These are phyloP conservation scores for Ustilago curta DNA, from an alignment of 1,284 basidiomycete genomes.

Conservation along the genomic window DNA sequence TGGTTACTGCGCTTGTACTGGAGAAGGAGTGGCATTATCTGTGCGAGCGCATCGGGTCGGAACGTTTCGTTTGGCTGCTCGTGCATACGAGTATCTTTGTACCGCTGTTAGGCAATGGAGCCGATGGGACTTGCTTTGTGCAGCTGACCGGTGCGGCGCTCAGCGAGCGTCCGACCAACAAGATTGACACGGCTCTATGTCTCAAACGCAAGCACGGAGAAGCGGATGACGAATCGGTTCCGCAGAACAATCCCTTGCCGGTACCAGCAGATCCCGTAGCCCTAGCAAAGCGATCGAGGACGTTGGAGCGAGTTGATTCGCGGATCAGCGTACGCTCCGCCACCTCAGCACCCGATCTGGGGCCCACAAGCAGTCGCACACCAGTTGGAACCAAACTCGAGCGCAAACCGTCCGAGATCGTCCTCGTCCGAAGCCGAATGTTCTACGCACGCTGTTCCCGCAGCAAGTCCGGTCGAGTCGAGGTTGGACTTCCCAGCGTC, in stretches of 20 bases:
- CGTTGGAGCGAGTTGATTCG: conserved; percentile 23
- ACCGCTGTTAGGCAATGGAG: conserved; percentile 72
- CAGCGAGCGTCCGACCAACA: conserved; percentile 67
- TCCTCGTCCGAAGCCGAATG: conserved; percentile 74
- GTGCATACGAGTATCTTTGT: conserved; percentile 79
- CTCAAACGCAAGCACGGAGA: conserved; percentile 25
- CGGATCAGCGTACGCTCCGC: conserved; percentile 17
- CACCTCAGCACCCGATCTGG: conserved; percentile 14
- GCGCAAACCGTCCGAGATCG: conserved; percentile 72
- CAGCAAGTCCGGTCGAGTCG: conserved; percentile 71
- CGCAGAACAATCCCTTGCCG: neutral
- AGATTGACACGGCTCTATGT: neutral
- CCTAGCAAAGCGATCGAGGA: conserved; percentile 13
- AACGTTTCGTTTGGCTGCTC: conserved; percentile 80
- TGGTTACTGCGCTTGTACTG: conserved; percentile 76
- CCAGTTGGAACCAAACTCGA: neutral
- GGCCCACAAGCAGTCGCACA: neutral
- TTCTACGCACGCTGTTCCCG: conserved; percentile 78
- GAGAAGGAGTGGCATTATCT: conserved; percentile 78
- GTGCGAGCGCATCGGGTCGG: conserved; percentile 77
- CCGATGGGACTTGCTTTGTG: conserved; percentile 78
- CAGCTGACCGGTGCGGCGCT: conserved; percentile 81
- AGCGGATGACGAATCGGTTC: neutral
- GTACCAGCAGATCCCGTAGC: neutral
- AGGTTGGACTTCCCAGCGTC: conserved; percentile 77